These are phyloP conservation scores for Bocquillonia castaneifolia DNA, from an alignment of 441 rosid genomes.

Conservation along the genomic window DNA sequence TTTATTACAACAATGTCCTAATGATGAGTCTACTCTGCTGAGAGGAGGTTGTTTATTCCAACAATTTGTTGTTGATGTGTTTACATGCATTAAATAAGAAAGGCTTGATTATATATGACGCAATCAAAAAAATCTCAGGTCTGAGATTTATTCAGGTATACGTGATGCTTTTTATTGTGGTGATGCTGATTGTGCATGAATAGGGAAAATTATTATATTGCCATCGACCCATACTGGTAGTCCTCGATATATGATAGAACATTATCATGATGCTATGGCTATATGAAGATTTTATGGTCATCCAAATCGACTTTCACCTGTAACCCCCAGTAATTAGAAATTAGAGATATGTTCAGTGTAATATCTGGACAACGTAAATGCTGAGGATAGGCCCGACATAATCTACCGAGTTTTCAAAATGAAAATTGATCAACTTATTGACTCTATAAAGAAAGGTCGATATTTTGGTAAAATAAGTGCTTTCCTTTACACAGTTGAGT, in stretches of 20 bases:
- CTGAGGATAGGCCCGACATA: neutral
- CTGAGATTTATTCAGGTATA: neutral
- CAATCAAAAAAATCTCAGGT: neutral
- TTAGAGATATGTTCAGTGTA: neutral
- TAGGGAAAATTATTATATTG: neutral
- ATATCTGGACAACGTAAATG: neutral
- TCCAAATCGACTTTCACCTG: neutral
- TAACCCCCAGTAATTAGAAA: neutral
- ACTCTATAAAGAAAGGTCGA: neutral
- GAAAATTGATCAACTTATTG: neutral
- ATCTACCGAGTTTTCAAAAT: neutral
- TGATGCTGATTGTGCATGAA: neutral
- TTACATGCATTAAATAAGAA: neutral
- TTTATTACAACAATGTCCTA: neutral
- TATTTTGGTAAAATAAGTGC: neutral
- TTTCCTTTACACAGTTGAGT: neutral
- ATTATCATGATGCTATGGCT: conserved; percentile 10
- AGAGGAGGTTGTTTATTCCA: neutral
- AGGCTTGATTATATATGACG: neutral
- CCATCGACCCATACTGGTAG: neutral
- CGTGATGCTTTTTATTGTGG: neutral
- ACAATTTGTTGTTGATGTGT: conserved; percentile 4
- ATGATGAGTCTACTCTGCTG: neutral
- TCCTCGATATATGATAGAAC: neutral
- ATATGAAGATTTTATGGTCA: neutral